Conservation (phyloP, 257 asterid genomes). For the Perilla frutescens region DNA sequence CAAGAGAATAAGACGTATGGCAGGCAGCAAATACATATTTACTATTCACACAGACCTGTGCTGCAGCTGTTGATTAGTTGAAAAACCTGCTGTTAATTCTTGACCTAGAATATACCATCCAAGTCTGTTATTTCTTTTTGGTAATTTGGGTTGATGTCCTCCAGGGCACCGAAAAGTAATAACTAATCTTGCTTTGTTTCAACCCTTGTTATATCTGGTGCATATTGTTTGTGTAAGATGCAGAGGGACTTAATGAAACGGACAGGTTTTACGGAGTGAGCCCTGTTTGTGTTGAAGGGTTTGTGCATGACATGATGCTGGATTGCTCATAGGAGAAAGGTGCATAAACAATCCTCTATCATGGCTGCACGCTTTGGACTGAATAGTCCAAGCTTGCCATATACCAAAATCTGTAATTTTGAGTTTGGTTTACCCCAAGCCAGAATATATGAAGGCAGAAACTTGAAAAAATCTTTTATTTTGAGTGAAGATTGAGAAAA, state of each 20-base stretch:
- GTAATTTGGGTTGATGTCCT: no score
- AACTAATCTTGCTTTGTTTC: not conserved
- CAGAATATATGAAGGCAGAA: not conserved
- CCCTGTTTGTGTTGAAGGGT: constrained; percentile 66
- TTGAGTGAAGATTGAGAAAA: not conserved
- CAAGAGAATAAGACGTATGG: not conserved
- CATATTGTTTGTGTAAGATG: constrained; percentile 55
- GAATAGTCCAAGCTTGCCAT: not conserved
- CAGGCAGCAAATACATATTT: not conserved
- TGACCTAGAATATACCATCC: no score
- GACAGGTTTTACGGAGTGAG: constrained; percentile 69
- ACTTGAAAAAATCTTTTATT: not conserved
- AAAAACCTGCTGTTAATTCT: constrained; percentile 47
- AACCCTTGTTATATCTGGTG: not conserved
- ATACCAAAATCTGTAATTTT: not conserved
- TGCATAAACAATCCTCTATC: constrained; percentile 62
- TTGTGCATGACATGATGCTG: constrained; percentile 92
- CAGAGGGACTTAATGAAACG: constrained; percentile 80
- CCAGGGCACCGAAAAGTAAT: not conserved
- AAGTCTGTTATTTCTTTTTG: no score
- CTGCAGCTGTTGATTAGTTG: constrained; percentile 26
- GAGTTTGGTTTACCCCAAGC: no score
- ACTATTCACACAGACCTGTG: constrained; percentile 8
- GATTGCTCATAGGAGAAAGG: constrained; percentile 86
- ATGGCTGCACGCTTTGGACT: constrained; percentile 56